Conservation (phyloP, 2,329 filamentous ascomycete species). For the Ascosphaera apis region DNA sequence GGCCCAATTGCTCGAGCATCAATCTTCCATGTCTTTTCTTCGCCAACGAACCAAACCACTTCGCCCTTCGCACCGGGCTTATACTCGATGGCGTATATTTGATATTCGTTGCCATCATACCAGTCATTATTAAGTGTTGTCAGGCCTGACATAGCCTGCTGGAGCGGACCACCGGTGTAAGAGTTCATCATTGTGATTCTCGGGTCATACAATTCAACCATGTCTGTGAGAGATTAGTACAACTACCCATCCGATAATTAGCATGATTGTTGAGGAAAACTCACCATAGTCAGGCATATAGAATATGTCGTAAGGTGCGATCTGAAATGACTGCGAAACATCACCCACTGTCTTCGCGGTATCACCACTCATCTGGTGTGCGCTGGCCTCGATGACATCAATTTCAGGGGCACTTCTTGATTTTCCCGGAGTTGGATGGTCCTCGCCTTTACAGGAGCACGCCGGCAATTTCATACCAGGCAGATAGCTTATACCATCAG, state of each 20-base stretch:
- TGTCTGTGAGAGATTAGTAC: constrained; percentile 21
- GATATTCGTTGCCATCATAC: constrained; percentile 42
- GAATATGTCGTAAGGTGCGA: constrained; percentile 47
- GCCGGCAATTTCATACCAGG: constrained; percentile 48
- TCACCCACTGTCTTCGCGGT: constrained; percentile 29
- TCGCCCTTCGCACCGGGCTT: constrained; percentile 34
- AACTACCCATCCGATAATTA: not conserved
- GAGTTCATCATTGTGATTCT: constrained; percentile 32
- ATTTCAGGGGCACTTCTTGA: constrained; percentile 49
- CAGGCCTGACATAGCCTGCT: constrained; percentile 38
- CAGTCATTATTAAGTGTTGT: constrained; percentile 41
- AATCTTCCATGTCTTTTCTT: constrained; percentile 40
- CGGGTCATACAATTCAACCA: constrained; percentile 40
- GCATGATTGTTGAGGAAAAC: constrained; percentile 5
- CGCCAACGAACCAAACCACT: constrained; percentile 46
- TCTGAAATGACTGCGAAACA: constrained; percentile 43
- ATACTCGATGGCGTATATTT: constrained; percentile 41
- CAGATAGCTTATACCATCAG: constrained; percentile 41
- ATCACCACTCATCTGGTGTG: constrained; percentile 27
- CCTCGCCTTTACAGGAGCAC: constrained; percentile 39
- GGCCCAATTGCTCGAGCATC: constrained; percentile 36
- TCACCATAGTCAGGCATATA: constrained; percentile 38
- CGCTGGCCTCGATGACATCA: constrained; percentile 47
- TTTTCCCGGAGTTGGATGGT: constrained; percentile 41
- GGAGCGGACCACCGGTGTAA: constrained; percentile 38